A percentile compares a stretch with the other conserved stretches of the same genome.
phyloP scores from a whole-genome alignment of 495 filamentous ascomycete genomes.

The Neurospora sp. region DNA sequence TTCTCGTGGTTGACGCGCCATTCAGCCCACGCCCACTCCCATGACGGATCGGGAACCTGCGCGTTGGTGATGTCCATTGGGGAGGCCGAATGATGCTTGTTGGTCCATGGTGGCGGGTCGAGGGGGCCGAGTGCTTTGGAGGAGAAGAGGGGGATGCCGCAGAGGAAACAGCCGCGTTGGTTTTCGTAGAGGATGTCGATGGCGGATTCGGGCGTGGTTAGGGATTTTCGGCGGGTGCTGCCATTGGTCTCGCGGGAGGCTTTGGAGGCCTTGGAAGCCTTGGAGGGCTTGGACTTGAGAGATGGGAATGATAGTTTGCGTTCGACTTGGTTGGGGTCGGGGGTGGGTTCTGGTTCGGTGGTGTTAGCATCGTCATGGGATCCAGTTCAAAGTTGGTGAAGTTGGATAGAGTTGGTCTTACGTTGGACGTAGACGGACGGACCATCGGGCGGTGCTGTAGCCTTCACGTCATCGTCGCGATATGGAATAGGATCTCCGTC shows the following conservation, averaged over 20 bases:
- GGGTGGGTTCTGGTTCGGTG: not conserved
- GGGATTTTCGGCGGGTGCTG: not conserved
- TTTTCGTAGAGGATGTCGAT: slow-evolving; percentile 96
- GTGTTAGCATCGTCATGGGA: not conserved
- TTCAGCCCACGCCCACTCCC: slow-evolving; percentile 90
- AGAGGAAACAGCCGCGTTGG: slow-evolving; percentile 73
- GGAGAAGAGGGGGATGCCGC: slow-evolving; percentile 83
- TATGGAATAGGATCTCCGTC: not conserved
- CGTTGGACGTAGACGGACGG: not conserved
- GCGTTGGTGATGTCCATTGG: slow-evolving; percentile 83
- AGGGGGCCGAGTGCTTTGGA: slow-evolving; percentile 74
- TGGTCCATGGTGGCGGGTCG: slow-evolving; percentile 82
- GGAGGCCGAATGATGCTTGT: slow-evolving; percentile 32
- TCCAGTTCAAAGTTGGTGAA: not conserved
- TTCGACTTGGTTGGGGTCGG: not conserved
- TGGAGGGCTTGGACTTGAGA: not conserved
- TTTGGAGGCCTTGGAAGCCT: not conserved
- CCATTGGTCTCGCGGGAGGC: not conserved
- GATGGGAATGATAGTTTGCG: not conserved
- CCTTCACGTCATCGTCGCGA: not conserved
- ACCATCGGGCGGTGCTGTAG: not conserved
- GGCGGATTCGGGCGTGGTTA: slow-evolving; percentile 38
- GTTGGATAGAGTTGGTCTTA: not conserved
- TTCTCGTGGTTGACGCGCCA: slow-evolving; percentile 86
- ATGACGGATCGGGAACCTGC: slow-evolving; percentile 88